Percentiles rank a stretch among this genome's conserved stretches.
Conservation (phyloP, 164 flowering plant species). For the Houttuynia cordata region DNA sequence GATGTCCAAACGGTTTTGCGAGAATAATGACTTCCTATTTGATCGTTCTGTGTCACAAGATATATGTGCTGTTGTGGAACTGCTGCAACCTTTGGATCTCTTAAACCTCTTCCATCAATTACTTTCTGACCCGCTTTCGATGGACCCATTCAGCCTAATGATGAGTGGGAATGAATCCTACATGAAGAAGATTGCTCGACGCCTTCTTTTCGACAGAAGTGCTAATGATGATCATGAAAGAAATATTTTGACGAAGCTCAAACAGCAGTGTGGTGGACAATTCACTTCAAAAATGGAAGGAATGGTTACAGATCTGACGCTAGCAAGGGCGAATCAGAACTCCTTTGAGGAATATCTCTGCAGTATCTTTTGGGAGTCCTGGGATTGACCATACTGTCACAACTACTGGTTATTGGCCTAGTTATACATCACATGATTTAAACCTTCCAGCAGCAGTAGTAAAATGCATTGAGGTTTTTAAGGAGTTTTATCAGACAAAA, state of each 20-base stretch:
- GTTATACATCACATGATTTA: conserved; percentile 71
- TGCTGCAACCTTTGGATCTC: conserved; percentile 72
- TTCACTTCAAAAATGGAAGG: conserved; percentile 99
- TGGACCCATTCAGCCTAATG: conserved; percentile 75
- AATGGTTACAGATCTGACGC: conserved; percentile 76
- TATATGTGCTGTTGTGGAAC: conserved; percentile 87
- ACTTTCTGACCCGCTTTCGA: conserved; percentile 59
- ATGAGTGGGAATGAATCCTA: conserved; percentile 45
- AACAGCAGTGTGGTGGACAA: conserved; percentile 91
- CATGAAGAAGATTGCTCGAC: conserved; percentile 88
- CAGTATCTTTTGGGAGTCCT: conserved; percentile 38
- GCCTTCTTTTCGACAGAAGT: too few species aligned
- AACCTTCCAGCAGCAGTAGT: conserved; percentile 80
- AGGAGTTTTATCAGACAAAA: conserved; percentile 49
- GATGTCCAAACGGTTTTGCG: conserved; percentile 83
- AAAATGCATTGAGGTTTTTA: conserved; percentile 76
- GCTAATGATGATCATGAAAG: too few species aligned
- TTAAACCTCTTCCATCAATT: conserved; percentile 69
- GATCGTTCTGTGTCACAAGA: conserved; percentile 97
- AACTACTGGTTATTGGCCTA: conserved; percentile 84
- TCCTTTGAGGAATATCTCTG: conserved; percentile 65
- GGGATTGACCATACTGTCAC: conserved; percentile 75
- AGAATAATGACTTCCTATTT: conserved; percentile 87
- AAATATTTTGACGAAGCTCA: too few species aligned
- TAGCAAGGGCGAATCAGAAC: conserved; percentile 63